Evolutionary conservation across 495 filamentous ascomycete genomes (phyloP), one percentile per base, ranked within the genome.

Genomic region (Pseudevernia furfuracea): DNA sequence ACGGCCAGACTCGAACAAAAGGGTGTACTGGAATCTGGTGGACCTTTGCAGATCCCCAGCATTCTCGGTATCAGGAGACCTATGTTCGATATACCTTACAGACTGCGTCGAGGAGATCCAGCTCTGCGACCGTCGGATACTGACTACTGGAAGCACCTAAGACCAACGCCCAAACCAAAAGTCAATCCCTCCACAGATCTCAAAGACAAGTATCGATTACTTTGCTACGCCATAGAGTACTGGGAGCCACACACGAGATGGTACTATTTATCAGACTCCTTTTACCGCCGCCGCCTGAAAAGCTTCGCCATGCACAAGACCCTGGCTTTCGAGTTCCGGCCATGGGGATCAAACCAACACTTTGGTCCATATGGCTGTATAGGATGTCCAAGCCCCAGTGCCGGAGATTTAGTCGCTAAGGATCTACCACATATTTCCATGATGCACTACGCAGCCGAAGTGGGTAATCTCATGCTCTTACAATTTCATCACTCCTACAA

Each of bases 31-130:
- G 25, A 34, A 34, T 46, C 58, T 11, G 38, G 43, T 1, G 58
- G 58, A 11, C 58, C 58, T 32, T 15, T 60, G 7, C 21, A 39
- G 25, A 60, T 60, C 10, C 58, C 58, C 21, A 32, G 39, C n/a
- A 12, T 46, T n/a, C 38, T 60, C 4, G 38, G 58, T 44, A 41
- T 60, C 19, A 25, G 12, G 1, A 46, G 2, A 7, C n/a, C 37
- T 15, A 32, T 28, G n/a, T 43, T 60, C 25, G 17, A 44, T 30
- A 32, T 60, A 34, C 58, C 58, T 19, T 46, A 46, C 43, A 41
- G 39, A 60, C 32, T 60, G 8, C 38, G 46, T 21, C 38, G 39
- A n/a, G 39, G 28, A 4, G 7, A 32, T 15, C 17, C 58, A 34
- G 19, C 25, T 8, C 11, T 34, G 15, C 39, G 21, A 44, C 19